These are phyloP conservation scores for Rubia yunnanensis DNA, from an alignment of 257 asterid species.

Conservation along the genomic window DNA sequence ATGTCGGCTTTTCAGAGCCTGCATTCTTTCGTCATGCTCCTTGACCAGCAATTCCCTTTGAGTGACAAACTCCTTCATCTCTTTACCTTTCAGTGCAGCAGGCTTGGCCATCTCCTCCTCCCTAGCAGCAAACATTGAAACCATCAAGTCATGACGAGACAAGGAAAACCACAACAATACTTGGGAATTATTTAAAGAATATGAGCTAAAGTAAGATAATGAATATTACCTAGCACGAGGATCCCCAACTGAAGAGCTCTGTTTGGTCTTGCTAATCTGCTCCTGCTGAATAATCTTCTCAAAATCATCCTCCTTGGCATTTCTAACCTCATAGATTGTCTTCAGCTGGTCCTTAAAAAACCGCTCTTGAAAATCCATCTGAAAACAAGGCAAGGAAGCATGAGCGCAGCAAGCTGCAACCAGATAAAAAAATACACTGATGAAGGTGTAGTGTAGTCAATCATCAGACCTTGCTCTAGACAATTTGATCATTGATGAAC, in stretches of 20 bases:
- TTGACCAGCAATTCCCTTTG: slow-evolving; percentile 29
- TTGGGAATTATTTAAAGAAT: neutral
- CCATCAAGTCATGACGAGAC: neutral
- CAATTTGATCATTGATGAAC: neutral
- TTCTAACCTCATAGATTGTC: slow-evolving; percentile 34
- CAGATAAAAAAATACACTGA: neutral
- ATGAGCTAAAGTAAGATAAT: neutral
- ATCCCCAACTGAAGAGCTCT: slow-evolving; percentile 34
- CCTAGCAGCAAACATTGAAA: slow-evolving; percentile 22
- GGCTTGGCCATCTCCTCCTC: slow-evolving; percentile 28
- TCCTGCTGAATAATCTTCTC: slow-evolving; percentile 43
- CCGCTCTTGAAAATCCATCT: slow-evolving; percentile 69
- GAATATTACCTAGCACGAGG: slow-evolving; percentile 36
- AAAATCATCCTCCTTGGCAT: slow-evolving; percentile 42
- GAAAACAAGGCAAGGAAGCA: slow-evolving; percentile 7
- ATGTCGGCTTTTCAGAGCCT: slow-evolving; percentile 27
- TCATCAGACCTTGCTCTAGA: neutral
- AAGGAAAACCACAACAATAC: neutral
- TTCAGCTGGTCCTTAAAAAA: slow-evolving; percentile 39
- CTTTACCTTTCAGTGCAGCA: slow-evolving; percentile 35
- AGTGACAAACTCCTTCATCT: slow-evolving; percentile 24
- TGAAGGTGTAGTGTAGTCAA: neutral
- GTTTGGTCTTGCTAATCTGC: slow-evolving; percentile 34
- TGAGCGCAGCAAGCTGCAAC: neutral
- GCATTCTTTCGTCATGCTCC: slow-evolving; percentile 26